Conservation (phyloP, 345 rosid genomes). For the Luvunga scandens region DNA sequence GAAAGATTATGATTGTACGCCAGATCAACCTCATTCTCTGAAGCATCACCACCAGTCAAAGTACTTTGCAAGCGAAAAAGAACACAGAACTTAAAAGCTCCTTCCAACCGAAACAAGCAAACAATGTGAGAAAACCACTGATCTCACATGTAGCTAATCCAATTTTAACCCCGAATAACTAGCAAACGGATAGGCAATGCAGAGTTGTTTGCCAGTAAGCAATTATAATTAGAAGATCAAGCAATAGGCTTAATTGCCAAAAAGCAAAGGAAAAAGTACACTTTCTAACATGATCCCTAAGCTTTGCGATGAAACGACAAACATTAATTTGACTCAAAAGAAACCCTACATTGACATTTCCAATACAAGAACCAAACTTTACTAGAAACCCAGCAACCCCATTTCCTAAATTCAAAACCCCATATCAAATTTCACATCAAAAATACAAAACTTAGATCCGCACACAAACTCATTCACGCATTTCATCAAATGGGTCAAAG, state of each 20-base stretch:
- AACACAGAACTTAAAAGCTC: not conserved
- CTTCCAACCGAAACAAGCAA: not conserved
- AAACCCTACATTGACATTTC: not conserved
- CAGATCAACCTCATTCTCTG: not conserved
- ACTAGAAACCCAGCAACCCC: not conserved
- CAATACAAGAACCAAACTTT: not conserved
- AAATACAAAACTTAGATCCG: slow-evolving; percentile 24
- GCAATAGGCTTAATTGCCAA: not conserved
- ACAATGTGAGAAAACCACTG: not conserved
- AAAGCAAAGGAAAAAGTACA: not conserved
- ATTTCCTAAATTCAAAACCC: not conserved
- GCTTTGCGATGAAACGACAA: not conserved
- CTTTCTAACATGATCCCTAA: not conserved
- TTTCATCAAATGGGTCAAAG: not conserved
- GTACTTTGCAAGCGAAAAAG: not conserved
- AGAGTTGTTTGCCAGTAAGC: not conserved
- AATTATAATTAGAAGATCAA: slow-evolving; percentile 1
- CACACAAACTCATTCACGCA: not conserved
- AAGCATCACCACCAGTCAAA: not conserved
- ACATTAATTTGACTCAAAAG: not conserved
- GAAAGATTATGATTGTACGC: not conserved
- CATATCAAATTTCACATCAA: not conserved
- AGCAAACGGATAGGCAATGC: not conserved
- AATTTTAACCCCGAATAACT: not conserved
- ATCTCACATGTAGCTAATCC: not conserved